Percentiles rank a stretch among this genome's conserved stretches.
Conservation (phyloP, 805 yeast species). For the Schizosaccharomyces osmophilus region DNA sequence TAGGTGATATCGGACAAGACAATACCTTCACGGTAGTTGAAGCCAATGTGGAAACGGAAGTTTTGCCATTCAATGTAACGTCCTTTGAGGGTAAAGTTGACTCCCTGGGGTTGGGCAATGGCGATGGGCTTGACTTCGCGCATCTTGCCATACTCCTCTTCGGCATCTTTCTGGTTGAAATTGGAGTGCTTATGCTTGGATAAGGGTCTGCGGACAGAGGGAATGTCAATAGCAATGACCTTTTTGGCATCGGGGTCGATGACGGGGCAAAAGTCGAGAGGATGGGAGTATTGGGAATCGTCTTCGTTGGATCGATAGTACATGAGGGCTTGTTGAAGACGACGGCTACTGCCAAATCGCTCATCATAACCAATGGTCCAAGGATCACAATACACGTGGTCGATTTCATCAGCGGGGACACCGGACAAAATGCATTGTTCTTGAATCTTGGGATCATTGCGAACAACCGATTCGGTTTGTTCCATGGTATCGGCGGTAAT, state of each 20-base stretch:
- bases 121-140: slow-evolving; percentile 46
- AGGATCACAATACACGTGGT: slow-evolving; percentile 38
- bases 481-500: slow-evolving; percentile 45
- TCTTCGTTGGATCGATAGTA: slow-evolving; percentile 54
- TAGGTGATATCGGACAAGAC: slow-evolving; percentile 43
- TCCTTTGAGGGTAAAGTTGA: slow-evolving; percentile 47
- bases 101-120: slow-evolving; percentile 62
- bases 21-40: slow-evolving; percentile 69
- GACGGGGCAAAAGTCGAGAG: slow-evolving; percentile 62
- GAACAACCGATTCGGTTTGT: slow-evolving; percentile 36
- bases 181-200: slow-evolving; percentile 31
- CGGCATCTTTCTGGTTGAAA: slow-evolving; percentile 41
- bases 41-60: slow-evolving; percentile 55
- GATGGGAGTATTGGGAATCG: slow-evolving; percentile 43
- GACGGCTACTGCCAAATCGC: slow-evolving; percentile 52
- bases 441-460: slow-evolving; percentile 47
- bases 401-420: slow-evolving; percentile 31
- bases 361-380: slow-evolving; percentile 52
- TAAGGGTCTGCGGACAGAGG: slow-evolving; percentile 22
- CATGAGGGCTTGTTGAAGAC: slow-evolving; percentile 62
- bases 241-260: slow-evolving; percentile 47
- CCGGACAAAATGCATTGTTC: slow-evolving; percentile 52
- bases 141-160: slow-evolving; percentile 18
- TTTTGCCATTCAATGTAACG: slow-evolving; percentile 54
- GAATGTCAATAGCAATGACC: slow-evolving; percentile 39